These are phyloP conservation scores for Fremontodendron californicum DNA, from an alignment of 345 rosid species.

Conservation along the genomic window DNA sequence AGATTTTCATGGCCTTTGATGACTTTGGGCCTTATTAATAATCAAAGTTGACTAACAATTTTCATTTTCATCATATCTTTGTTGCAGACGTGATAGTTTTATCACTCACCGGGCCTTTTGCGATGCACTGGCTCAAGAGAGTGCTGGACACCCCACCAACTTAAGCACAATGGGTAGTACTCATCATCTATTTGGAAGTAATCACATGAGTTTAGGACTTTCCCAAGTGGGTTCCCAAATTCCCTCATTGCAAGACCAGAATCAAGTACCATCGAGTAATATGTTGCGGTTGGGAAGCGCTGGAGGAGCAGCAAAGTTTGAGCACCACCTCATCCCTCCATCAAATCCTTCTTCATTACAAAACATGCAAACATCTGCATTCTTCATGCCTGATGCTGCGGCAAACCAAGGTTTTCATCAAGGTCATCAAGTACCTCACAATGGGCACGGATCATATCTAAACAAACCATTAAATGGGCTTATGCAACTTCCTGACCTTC, in stretches of 20 bases:
- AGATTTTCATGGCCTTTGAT: background rate
- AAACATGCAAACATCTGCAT: conserved; percentile 34
- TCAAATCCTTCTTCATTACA: conserved; percentile 34
- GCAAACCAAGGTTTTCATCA: conserved; percentile 45
- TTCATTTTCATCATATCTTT: background rate
- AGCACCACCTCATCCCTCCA: conserved; percentile 45
- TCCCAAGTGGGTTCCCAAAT: conserved; percentile 49
- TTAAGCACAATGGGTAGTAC: conserved; percentile 38
- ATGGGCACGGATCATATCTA: conserved; percentile 23
- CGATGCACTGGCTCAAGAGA: conserved; percentile 78
- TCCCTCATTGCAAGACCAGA: conserved; percentile 35
- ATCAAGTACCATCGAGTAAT: conserved; percentile 30
- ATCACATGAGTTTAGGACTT: conserved; percentile 34
- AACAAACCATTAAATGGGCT: conserved; percentile 40
- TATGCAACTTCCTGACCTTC: conserved; percentile 52
- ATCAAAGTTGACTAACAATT: background rate
- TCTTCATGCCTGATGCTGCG: conserved; percentile 50
- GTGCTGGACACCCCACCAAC: conserved; percentile 57
- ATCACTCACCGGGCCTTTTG: conserved; percentile 89
- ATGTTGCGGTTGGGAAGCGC: conserved; percentile 47
- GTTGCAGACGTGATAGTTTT: conserved; percentile 77
- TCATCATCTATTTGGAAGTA: conserved; percentile 53
- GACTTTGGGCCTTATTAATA: background rate
- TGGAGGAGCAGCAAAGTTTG: conserved; percentile 34
- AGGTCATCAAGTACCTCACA: conserved; percentile 22